Evolutionary conservation across 78 protist genomes (phyloP).

Genomic region (Anaeramoeba ignava): DNA sequence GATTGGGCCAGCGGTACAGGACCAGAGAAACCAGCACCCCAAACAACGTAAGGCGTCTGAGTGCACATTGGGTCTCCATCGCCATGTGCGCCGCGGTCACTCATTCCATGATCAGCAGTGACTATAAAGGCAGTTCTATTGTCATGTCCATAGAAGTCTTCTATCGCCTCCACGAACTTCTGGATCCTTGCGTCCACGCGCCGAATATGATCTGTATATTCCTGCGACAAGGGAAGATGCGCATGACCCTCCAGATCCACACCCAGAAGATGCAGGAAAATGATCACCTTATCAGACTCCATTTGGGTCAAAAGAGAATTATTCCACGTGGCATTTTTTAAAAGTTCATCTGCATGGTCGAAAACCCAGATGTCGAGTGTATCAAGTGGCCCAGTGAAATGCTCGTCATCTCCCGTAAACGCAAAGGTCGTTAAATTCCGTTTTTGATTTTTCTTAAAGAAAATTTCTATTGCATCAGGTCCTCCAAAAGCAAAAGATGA

Average conservation of each 20-base stretch:
- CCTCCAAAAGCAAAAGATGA: conserved; percentile 53
- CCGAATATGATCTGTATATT: no score
- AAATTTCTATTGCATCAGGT: conserved; percentile 69
- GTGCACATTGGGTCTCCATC: not conserved
- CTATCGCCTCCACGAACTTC: not conserved
- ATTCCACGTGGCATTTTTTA: not conserved
- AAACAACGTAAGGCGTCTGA: not conserved
- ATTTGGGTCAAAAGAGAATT: not conserved
- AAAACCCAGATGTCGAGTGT: conserved; percentile 59
- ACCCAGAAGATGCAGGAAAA: conserved; percentile 71
- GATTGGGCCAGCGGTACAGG: no score
- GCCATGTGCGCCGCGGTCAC: not conserved
- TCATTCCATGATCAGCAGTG: conserved; percentile 1
- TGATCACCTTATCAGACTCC: conserved; percentile 3
- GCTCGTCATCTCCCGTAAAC: conserved; percentile 13
- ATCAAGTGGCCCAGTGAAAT: conserved; percentile 20
- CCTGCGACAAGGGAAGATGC: conserved; percentile 37
- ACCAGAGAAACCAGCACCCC: not conserved
- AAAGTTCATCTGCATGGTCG: conserved; percentile 25
- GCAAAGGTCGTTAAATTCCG: no score
- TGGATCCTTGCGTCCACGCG: no score
- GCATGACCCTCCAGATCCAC: conserved; percentile 71
- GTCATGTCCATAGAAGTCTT: not conserved
- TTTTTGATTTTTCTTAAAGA: no score
- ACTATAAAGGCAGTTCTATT: not conserved